Conservation (phyloP, 768 basidiomycete genomes). For the Tricholoma flavovirens region DNA sequence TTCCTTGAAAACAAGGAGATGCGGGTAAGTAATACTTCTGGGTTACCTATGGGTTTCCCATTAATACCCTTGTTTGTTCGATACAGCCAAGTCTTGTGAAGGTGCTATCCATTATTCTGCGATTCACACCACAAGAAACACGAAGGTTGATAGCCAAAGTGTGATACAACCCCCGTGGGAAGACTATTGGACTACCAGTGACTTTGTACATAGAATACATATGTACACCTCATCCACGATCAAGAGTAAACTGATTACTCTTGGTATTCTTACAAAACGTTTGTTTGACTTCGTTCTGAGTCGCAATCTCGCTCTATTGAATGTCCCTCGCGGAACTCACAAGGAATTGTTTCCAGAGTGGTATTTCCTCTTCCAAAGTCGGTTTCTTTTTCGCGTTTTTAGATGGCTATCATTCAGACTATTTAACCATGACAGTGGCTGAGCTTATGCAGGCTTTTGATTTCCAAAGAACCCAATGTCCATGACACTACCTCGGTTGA, state of each 20-base stretch:
- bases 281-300: neutral
- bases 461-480: constrained; percentile 41
- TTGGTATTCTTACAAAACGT: neutral
- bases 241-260: too few species aligned
- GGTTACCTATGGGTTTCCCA: neutral
- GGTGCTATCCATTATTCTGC: constrained; percentile 87
- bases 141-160: constrained; percentile 86
- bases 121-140: constrained; percentile 94
- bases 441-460: constrained; percentile 53
- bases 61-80: neutral
- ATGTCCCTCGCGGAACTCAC: constrained; percentile 72
- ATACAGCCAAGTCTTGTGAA: constrained; percentile 51
- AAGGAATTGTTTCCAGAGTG: constrained; percentile 68
- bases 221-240: too few species aligned
- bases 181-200: too few species aligned
- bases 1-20: constrained; percentile 99
- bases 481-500: constrained; percentile 42
- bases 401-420: neutral
- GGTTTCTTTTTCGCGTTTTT: constrained; percentile 13
- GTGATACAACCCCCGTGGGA: neutral
- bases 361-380: constrained; percentile 60
- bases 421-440: constrained; percentile 49
- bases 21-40: constrained; percentile 58
- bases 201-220: too few species aligned
- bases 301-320: neutral